These are phyloP conservation scores for Neurospora tetraspora DNA, from an alignment of 495 filamentous ascomycete species.

Conservation along the genomic window DNA sequence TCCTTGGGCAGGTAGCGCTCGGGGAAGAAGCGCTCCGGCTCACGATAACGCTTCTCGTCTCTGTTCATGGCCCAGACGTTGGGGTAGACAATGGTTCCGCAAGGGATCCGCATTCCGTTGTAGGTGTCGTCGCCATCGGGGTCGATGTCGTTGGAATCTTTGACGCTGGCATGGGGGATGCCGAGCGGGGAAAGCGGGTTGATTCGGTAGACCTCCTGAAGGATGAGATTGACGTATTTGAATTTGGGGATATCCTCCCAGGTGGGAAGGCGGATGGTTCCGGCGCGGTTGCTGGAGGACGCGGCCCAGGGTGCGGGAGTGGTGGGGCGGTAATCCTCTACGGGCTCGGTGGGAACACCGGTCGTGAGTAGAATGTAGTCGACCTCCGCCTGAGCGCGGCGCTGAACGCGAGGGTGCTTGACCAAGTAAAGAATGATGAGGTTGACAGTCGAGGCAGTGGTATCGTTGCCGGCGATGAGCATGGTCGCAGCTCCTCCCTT, in stretches of 20 bases:
- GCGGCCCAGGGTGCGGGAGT: not conserved
- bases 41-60: slow-evolving; percentile 27
- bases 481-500: slow-evolving; percentile 40
- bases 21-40: slow-evolving; percentile 34
- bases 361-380: slow-evolving; percentile 29
- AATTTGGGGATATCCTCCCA: slow-evolving; percentile 41
- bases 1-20: slow-evolving; percentile 33
- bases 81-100: slow-evolving; percentile 35
- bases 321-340: not conserved
- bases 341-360: not conserved
- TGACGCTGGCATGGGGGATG: slow-evolving; percentile 43
- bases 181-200: slow-evolving; percentile 49
- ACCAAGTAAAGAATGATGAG: slow-evolving; percentile 33
- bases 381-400: slow-evolving; percentile 48
- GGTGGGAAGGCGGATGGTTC: slow-evolving; percentile 35
- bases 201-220: slow-evolving; percentile 54
- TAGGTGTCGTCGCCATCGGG: slow-evolving; percentile 38
- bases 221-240: slow-evolving; percentile 39
- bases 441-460: slow-evolving; percentile 31
- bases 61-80: slow-evolving; percentile 40
- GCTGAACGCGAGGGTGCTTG: slow-evolving; percentile 36
- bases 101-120: slow-evolving; percentile 38
- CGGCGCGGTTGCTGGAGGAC: slow-evolving; percentile 15
- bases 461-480: slow-evolving; percentile 42
- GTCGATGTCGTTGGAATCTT: not conserved